phyloP scores from a whole-genome alignment of 2,329 filamentous ascomycete genomes.

The Thelonectria olida region DNA sequence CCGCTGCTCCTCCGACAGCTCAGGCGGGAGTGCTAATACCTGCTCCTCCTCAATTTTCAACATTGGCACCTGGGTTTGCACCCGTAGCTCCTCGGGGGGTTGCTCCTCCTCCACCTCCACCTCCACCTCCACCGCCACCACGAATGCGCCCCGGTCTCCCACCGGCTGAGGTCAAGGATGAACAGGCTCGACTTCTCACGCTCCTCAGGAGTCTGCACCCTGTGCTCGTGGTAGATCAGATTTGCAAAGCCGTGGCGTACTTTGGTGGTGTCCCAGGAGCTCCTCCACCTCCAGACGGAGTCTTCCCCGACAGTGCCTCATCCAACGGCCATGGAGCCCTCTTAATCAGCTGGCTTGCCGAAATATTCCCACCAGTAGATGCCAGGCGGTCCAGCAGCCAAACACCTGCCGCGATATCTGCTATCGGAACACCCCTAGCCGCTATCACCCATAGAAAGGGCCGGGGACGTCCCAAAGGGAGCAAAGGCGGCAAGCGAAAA shows the following conservation, averaged over 20 bases:
- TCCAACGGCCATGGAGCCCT: slow-evolving; percentile 66
- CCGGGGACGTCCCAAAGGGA: slow-evolving; percentile 66
- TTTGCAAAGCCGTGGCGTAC: slow-evolving; percentile 70
- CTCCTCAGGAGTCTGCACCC: slow-evolving; percentile 66
- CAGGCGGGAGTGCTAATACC: no score
- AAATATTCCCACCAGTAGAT: slow-evolving; percentile 65
- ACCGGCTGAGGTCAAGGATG: slow-evolving; percentile 62
- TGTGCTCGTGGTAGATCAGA: slow-evolving; percentile 65
- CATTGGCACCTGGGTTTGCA: not conserved
- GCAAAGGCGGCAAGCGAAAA: slow-evolving; percentile 59
- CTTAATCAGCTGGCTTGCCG: slow-evolving; percentile 69
- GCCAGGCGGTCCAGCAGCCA: slow-evolving; percentile 34
- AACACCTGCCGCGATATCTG: not conserved
- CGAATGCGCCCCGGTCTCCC: slow-evolving; percentile 18
- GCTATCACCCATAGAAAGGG: slow-evolving; percentile 41
- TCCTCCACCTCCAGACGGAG: slow-evolving; percentile 59
- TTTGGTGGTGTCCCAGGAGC: slow-evolving; percentile 69
- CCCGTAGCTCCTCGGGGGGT: not conserved
- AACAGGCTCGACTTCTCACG: slow-evolving; percentile 68
- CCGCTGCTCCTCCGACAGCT: slow-evolving; percentile 8
- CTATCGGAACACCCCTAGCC: slow-evolving; percentile 16
- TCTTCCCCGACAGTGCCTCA: slow-evolving; percentile 65
- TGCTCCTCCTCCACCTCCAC: slow-evolving; percentile 7
- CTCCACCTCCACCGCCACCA: slow-evolving; percentile 20
- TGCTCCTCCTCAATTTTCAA: slow-evolving; percentile 1